Base-by-base conservation (phyloP, 1,284 basidiomycete genomes). In the Filobasidium uniguttulatum region DNA sequence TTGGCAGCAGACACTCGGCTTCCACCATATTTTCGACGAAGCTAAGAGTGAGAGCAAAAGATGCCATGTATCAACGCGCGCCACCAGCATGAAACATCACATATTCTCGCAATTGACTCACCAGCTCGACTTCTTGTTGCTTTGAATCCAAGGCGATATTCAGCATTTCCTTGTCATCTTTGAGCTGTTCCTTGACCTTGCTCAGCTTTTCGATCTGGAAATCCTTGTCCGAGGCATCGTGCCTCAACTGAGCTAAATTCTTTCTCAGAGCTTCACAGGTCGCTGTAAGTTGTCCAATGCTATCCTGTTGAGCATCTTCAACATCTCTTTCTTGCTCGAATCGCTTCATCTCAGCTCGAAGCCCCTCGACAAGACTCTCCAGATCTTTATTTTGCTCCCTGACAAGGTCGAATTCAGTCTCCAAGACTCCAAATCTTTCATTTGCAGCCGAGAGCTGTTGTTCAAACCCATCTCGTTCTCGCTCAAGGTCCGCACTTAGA, bases 91-190 rank as follows among this genome's bases (percentile, higher is more conserved):
- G n/a, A n/a, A n/a, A n/a, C n/a, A n/a, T n/a, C n/a, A n/a, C n/a
- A n/a, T n/a, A n/a, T n/a, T n/a, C n/a, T n/a, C n/a, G n/a, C n/a
- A 31, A 4, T 23, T 4, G 19, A 73, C 82, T 57, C 50, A 90
- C 87, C 68, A 87, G 63, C 62, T 89, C 85, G 22, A 91, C 71
- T 63, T 90, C 86, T 62, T 88, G 85, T 61, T 90, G 87, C 68
- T 90, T 90, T 20, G 85, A 80, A 65, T 88, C 85, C 53, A 90
- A 67, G 0, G 85, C 87, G 36, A 87, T 83, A 60, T 88, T 88
- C 56, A 90, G 69, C 33, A 84, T 82, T 48, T 77, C 71, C 37
- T 83, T 68, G 63, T 88, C 86, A 47, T 88, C 83, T 60, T 80
- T 80, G 52, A 83, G 76, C 60, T 81, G 75, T 0, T 73, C 71